These are phyloP conservation scores for Taxillus chinensis DNA, from an alignment of 164 flowering plant species.

Conservation along the genomic window DNA sequence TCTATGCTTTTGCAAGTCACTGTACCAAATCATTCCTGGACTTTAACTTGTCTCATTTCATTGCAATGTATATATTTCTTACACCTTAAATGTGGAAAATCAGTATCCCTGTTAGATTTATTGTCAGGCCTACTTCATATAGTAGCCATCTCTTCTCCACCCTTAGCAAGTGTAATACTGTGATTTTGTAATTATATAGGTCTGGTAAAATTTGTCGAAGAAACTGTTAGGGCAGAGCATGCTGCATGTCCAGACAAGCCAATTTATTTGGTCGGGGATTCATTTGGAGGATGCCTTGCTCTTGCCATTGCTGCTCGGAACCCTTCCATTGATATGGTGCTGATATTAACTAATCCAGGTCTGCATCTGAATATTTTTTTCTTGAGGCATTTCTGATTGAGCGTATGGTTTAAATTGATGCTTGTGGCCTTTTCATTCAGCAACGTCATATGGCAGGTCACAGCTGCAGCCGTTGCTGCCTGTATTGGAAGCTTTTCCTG, in stretches of 20 bases:
- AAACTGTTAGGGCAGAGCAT: conserved; percentile 56
- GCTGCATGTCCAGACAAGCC: conserved; percentile 56
- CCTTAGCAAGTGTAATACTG: background rate
- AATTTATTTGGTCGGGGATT: conserved; percentile 86
- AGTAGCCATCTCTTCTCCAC: no score
- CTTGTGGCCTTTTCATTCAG: conserved; percentile 21
- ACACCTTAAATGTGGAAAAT: no score
- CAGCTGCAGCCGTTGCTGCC: conserved; percentile 71
- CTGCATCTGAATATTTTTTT: conserved; percentile 8
- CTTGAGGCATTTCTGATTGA: background rate
- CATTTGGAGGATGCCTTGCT: conserved; percentile 91
- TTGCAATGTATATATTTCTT: no score
- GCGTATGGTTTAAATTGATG: background rate
- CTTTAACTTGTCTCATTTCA: no score
- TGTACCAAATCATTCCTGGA: no score
- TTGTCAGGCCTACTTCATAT: no score
- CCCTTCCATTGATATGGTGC: conserved; percentile 70
- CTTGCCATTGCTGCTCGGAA: conserved; percentile 91
- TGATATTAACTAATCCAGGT: conserved; percentile 86
- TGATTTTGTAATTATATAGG: conserved; percentile 24
- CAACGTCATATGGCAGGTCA: conserved; percentile 66
- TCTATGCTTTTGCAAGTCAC: no score
- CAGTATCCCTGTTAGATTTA: no score
- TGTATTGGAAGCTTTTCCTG: conserved; percentile 54
- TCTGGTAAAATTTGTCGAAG: conserved; percentile 55